Evolutionary conservation across 1,284 basidiomycete species (phyloP), one percentile per base, ranked within the genome.

Genomic region (Cryptococcus hybrid): DNA sequence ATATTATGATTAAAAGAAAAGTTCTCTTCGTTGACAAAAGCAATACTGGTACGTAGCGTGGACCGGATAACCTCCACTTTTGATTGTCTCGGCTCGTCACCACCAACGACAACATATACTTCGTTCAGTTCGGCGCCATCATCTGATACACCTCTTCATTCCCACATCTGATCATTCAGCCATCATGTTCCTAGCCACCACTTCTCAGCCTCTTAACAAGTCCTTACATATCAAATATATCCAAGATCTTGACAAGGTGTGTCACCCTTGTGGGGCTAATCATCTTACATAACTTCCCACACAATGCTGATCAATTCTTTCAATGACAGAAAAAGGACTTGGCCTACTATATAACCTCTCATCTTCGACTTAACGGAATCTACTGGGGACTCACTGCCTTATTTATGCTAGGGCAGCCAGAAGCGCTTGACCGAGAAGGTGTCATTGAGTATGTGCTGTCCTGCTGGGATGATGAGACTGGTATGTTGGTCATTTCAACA

Each of bases 321-420:
- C 39, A 8, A 38, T 12, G 8, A 55, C 72, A 92, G 90, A 88
- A 84, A 75, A 87, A 88, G 62, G 90, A 92, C 65, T 82, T 95
- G n/a, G 82, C 85, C 0, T 99, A 97, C 79, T 91, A 98, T 76
- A 82, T 95, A 47, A 96, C 94, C 0, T 84, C 92, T 7, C 95
- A 99, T 78, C 83, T 99, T 7, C 90, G 95, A 7, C 82, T 98
- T 78, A 99, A 98, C 75, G 95, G 93, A 7, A 83, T 98, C 13
- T 99, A 98, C 78, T 99, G 95, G 95, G 95, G 92, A 8, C 81
- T 95, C 34, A 91, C 89, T 0, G 92, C 95, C 0, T 80, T 96
- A 3, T 88, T 84, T 51, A 82, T 93, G 36, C 88, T 99, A 85
- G 84, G 83, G 0, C 84, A 83, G 34, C 81, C 85, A 47, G 87